Conservation (phyloP, 2,329 filamentous ascomycete species). For the Capronia epimyces region DNA sequence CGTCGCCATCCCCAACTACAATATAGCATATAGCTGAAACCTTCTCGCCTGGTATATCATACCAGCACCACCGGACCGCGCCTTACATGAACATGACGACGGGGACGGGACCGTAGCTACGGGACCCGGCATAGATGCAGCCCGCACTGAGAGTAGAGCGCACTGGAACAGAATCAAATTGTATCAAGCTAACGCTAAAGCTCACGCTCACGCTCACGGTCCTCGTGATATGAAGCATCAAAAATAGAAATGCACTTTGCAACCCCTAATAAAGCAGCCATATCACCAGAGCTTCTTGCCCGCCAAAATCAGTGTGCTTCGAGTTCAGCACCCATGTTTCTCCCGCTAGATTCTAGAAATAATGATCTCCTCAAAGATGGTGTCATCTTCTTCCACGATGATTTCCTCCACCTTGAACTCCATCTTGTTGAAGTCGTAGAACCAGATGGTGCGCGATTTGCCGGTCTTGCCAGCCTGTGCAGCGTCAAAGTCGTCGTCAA, state of each 20-base stretch:
- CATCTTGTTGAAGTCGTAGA: constrained; percentile 13
- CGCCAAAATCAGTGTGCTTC: neutral
- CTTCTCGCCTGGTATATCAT: no score
- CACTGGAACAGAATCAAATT: no score
- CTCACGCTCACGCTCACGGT: no score
- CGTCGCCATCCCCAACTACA: no score
- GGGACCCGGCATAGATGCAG: no score
- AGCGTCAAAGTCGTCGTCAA: constrained; percentile 25
- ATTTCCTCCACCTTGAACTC: constrained; percentile 5
- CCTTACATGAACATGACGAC: no score
- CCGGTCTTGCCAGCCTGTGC: neutral
- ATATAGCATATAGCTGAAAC: no score
- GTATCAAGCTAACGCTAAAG: no score
- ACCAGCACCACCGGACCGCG: no score
- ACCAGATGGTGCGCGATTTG: constrained; percentile 6
- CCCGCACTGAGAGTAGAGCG: no score
- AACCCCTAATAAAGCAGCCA: neutral
- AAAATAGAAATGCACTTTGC: neutral
- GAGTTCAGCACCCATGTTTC: neutral
- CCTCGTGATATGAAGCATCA: neutral
- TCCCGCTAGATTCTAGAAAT: neutral
- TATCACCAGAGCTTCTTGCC: neutral
- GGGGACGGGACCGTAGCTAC: no score
- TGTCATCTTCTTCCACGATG: constrained; percentile 4
- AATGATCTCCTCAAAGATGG: neutral